phyloP scores from a whole-genome alignment of 2,329 filamentous ascomycete species.

The Cladorrhinum sp. region DNA sequence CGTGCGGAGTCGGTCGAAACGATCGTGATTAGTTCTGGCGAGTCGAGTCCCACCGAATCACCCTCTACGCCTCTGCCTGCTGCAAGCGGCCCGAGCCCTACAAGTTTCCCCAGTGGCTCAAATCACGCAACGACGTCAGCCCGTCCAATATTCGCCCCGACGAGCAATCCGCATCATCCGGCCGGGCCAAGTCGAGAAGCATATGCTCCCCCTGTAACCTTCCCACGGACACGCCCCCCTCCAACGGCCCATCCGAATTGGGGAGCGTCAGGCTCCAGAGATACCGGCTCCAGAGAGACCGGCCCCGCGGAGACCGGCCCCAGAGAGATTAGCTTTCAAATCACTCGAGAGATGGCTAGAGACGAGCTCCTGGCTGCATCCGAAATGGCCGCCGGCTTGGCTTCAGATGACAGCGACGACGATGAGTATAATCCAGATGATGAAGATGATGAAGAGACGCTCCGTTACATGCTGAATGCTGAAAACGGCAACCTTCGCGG shows the following conservation, averaged over 20 bases:
- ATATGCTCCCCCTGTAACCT: neutral
- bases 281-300: neutral
- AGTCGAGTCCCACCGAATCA: neutral
- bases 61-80: neutral
- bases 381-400: neutral
- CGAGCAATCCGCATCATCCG: neutral
- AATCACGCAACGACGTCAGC: neutral
- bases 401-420: conserved; percentile 14
- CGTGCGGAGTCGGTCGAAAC: neutral
- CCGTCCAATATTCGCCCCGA: neutral
- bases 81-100: neutral
- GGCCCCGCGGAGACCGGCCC: no score
- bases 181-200: neutral
- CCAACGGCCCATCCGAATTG: neutral
- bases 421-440: conserved; percentile 20
- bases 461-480: conserved; percentile 23
- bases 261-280: neutral
- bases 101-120: neutral
- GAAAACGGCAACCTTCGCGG: conserved; percentile 37
- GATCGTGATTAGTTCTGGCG: neutral
- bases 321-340: no score
- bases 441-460: conserved; percentile 21
- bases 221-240: neutral
- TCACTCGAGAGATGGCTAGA: neutral
- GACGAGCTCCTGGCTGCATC: neutral